phyloP scores from a whole-genome alignment of 768 basidiomycete species.

The Mycena amicta region DNA sequence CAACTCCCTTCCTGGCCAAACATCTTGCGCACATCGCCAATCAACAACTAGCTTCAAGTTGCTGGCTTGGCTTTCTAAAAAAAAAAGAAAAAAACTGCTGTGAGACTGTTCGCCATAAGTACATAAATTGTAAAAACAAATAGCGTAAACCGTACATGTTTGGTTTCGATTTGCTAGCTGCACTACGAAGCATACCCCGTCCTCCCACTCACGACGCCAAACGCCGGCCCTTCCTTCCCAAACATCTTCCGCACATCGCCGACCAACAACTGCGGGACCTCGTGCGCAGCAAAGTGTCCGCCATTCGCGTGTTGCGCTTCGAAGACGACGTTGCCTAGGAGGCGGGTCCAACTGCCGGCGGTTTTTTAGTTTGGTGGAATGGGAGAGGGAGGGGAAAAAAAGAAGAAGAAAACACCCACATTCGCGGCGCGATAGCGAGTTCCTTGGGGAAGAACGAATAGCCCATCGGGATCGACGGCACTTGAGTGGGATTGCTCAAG shows the following conservation, averaged over 20 bases:
- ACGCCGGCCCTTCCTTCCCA: conserved; percentile 33
- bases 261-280: conserved; percentile 33
- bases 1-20: conserved; percentile 39
- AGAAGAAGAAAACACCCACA: conserved; percentile 27
- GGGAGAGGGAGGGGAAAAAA: no score
- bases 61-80: no score
- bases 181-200: conserved; percentile 35
- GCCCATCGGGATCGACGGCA: conserved; percentile 47
- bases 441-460: conserved; percentile 59
- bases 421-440: conserved; percentile 31
- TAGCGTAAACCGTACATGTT: no score
- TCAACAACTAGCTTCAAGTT: no score
- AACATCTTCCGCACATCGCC: conserved; percentile 49
- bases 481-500: conserved; percentile 59
- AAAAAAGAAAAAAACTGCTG: no score
- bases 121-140: no score
- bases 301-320: conserved; percentile 40
- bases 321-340: conserved; percentile 35
- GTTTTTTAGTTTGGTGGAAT: no score
- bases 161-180: no score
- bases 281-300: conserved; percentile 49
- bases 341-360: conserved; percentile 14
- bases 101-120: no score
- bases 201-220: conserved; percentile 27
- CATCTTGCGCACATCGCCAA: conserved; percentile 45